Base-by-base conservation (phyloP, 345 rosid genomes). In the Aquilaria yunnanensis region DNA sequence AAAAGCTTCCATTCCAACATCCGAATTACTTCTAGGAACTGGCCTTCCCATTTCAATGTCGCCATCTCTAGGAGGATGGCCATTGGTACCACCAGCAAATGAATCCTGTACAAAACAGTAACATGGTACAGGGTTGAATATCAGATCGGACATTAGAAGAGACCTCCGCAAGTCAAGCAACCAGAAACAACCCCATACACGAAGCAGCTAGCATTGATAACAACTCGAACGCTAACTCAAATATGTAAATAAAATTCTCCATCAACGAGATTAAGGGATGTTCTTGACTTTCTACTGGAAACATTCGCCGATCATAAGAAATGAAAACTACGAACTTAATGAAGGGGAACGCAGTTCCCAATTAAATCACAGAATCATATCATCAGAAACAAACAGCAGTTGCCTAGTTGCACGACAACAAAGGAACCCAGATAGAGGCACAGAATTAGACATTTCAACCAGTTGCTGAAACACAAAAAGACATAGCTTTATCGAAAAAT, bases 1-100 rank as follows among this genome's bases (percentile, higher is more conserved):
- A 77, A 87, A 87, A 75, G 83, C 73, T 54, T 82, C 86, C 78
- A 83, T 77, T 70, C 89, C 93, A 77, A 72, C 63, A 54, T 85
- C 86, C 0, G 88, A 72, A 76, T 64, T 81, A 62, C 77, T 71
- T 61, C 74, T 70, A 0, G 85, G 69, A 61, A 31, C 57, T 51
- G 37, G 78, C 45, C 37, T 47, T 57, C 93, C 87, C 93, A 86
- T 86, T 72, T 86, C 93, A 3, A 86, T 72, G 66, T 81, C 93
- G 55, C 65, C 49, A 60, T 68, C 59, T 47, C 66, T 53, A 13
- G 77, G 72, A 47, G 65, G 72, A 59, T 61, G 72, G 34, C 72
- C 63, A 60, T 58, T 67, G 57, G 78, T 74, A 56, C 78, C 85
- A 56, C 67, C 61, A 29, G 64, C 75, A 56, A 78, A 83, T 0